Evolutionary conservation across 2,329 filamentous ascomycete genomes (phyloP).

Genomic region (Fusarium subglutinans): DNA sequence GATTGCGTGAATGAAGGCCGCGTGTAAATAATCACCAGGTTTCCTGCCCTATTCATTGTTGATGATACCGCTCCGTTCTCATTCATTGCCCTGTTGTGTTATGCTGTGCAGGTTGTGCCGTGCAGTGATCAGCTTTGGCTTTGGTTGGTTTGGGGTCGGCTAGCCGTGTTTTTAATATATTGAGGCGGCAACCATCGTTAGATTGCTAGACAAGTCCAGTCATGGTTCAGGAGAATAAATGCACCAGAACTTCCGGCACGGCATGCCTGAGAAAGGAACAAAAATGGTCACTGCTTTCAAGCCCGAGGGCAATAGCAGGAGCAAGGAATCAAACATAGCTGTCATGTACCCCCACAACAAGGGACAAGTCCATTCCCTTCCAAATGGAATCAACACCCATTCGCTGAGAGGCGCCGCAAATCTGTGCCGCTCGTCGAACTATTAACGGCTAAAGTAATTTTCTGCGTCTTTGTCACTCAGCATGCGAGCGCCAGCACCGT

Average conservation of each 20-base stretch:
- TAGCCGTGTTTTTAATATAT: slow-evolving; percentile 30
- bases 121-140: slow-evolving; percentile 22
- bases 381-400: slow-evolving; percentile 40
- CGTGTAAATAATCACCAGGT: slow-evolving; percentile 27
- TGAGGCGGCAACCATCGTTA: slow-evolving; percentile 30
- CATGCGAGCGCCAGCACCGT: slow-evolving; percentile 10
- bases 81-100: background rate
- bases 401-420: slow-evolving; percentile 25
- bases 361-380: slow-evolving; percentile 29
- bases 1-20: slow-evolving; percentile 33
- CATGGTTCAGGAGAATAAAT: slow-evolving; percentile 6
- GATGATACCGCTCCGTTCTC: slow-evolving; percentile 9
- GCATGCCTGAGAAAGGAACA: slow-evolving; percentile 5
- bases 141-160: slow-evolving; percentile 18
- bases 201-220: slow-evolving; percentile 19
- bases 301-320: background rate
- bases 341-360: slow-evolving; percentile 24
- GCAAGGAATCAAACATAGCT: slow-evolving; percentile 4
- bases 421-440: slow-evolving; percentile 27
- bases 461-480: slow-evolving; percentile 6
- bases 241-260: slow-evolving; percentile 6
- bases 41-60: slow-evolving; percentile 14
- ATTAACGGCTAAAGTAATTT: slow-evolving; percentile 19
- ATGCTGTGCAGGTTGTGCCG: slow-evolving; percentile 9
- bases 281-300: slow-evolving; percentile 14